phyloP scores from a whole-genome alignment of 352 stramenopile species.

The Pythium scleroteichum region DNA sequence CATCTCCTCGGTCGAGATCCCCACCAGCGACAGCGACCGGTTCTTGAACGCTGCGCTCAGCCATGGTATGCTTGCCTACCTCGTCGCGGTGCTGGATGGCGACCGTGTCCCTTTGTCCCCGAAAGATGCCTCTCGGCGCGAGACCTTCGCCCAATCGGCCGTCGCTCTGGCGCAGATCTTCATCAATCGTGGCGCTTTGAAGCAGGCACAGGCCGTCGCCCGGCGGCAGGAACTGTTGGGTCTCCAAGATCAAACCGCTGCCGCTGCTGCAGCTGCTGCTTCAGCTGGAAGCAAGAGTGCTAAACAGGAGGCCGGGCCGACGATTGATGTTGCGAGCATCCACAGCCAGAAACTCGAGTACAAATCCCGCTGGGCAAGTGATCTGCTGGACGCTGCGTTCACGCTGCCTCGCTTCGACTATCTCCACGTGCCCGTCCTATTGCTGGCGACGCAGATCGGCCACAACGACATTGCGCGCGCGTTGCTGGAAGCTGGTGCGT shows the following conservation, averaged over 20 bases:
- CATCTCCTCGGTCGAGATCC: constrained; percentile 4
- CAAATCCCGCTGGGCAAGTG: constrained; percentile 38
- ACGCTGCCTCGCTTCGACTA: constrained; percentile 55
- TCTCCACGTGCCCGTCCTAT: constrained; percentile 40
- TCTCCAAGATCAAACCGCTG: constrained; percentile 20
- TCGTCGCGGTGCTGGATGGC: constrained; percentile 47
- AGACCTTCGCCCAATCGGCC: constrained; percentile 25
- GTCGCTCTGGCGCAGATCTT: constrained; percentile 35
- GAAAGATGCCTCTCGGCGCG: constrained; percentile 12
- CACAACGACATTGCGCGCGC: constrained; percentile 31
- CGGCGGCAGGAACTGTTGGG: constrained; percentile 18
- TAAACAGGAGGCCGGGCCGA: constrained; percentile 7
- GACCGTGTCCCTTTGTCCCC: constrained; percentile 30
- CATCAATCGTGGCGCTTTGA: constrained; percentile 27
- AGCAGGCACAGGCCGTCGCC: constrained; percentile 11
- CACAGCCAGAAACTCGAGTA: constrained; percentile 31
- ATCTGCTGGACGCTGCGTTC: constrained; percentile 46
- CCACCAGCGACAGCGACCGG: constrained; percentile 32
- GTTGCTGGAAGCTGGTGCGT: constrained; percentile 50
- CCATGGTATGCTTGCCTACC: constrained; percentile 38
- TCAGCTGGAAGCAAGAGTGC: constrained; percentile 1
- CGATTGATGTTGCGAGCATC: constrained; percentile 18
- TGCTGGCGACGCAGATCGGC: constrained; percentile 55
- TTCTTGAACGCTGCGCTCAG: constrained; percentile 45
- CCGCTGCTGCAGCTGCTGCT: not conserved